phyloP scores from a whole-genome alignment of 345 rosid species.

The Psidium guajava region DNA sequence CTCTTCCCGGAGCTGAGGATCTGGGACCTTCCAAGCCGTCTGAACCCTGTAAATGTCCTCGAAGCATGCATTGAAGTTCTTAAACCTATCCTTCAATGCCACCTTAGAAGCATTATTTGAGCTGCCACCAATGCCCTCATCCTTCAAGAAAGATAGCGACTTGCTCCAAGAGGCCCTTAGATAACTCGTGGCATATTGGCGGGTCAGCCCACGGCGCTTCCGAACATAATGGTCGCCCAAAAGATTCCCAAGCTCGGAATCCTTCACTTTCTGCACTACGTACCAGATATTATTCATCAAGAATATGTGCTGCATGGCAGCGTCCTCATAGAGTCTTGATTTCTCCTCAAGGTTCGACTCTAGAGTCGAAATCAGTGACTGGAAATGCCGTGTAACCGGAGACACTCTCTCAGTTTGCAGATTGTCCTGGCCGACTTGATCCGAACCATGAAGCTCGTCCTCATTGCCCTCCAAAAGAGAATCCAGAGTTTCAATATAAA shows the following conservation, averaged over 20 bases:
- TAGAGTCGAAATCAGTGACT: constrained; percentile 43
- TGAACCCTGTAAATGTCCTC: constrained; percentile 85
- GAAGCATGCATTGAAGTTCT: constrained; percentile 74
- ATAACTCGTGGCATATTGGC: constrained; percentile 82
- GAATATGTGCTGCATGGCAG: constrained; percentile 62
- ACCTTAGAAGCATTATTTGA: constrained; percentile 62
- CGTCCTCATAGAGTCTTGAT: constrained; percentile 71
- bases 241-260: constrained; percentile 67
- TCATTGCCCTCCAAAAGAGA: constrained; percentile 46
- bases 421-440: constrained; percentile 17
- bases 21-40: constrained; percentile 93
- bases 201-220: constrained; percentile 65
- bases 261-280: constrained; percentile 86
- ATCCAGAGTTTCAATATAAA: constrained; percentile 75
- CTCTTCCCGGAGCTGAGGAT: constrained; percentile 94
- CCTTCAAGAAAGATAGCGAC: constrained; percentile 71
- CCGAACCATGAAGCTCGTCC: constrained; percentile 21
- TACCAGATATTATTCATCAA: constrained; percentile 85
- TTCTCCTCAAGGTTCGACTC: constrained; percentile 87
- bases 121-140: constrained; percentile 64
- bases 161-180: constrained; percentile 87
- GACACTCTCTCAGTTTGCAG: constrained; percentile 23
- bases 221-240: constrained; percentile 95
- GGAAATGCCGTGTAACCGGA: constrained; percentile 47
- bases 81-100: constrained; percentile 80